Evolutionary conservation across 1,284 basidiomycete species (phyloP), one percentile per base, ranked within the genome.

Genomic region (Moesziomyces antarcticus): DNA sequence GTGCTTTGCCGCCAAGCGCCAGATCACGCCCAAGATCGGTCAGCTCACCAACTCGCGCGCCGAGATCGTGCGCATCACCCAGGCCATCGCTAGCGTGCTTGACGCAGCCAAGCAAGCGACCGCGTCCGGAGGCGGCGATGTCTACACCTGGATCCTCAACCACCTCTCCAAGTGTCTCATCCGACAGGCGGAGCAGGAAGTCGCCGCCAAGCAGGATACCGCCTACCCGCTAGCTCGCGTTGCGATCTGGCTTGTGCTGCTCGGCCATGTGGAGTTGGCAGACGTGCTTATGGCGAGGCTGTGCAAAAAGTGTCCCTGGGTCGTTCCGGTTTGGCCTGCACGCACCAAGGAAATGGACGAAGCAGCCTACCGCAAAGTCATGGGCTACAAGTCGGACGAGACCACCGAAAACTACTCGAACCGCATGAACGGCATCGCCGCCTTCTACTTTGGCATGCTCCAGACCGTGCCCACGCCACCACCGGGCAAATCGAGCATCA

Each of bases 161-260:
- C 92, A 94, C 21, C 88, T 97, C 22, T 87, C 93, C 55, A 99
- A 98, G 82, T 88, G 90, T 40, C 89, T 99, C 61, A 89, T 98
- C 46, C 88, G 92, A 37, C 97, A 98, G 86, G 94, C 95, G 8
- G 94, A 97, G 85, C 92, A 91, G 0, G 96, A 99, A 85, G 93
- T 97, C 7, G 90, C 92, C 2, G 94, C 93, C 3, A 93, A 95
- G 84, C 90, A 92, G 75, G 89, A 90, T 40, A 91, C 91, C 10
- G 94, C 94, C 0, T 88, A 89, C 47, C 95, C 96, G 0, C 88
- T 98, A 11, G 93, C 92, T 0, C 88, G 89, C 25, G 89, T 97
- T 5, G 87, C 92, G 0, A 86, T 91, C 48, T 89, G 89, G 54
- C 86, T 96, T 21, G 85, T 94, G 16, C 54, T 86, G 18, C 75